phyloP scores from a whole-genome alignment of 176 grass and related monocot species.

The Miscanthus lutarioriparius region DNA sequence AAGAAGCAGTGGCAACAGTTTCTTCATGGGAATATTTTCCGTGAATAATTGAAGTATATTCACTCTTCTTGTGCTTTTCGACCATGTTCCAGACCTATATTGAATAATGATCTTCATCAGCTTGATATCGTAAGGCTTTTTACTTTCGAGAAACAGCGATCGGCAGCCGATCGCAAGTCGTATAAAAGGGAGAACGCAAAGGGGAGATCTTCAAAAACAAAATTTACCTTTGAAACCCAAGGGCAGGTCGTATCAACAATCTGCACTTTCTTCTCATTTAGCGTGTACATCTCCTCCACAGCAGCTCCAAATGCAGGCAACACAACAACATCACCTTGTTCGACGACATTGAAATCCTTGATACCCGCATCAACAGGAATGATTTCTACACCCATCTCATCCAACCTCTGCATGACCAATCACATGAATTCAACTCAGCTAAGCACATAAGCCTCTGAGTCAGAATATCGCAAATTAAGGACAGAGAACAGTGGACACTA shows the following conservation, averaged over 20 bases:
- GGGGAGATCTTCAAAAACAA: neutral
- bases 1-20: slow-evolving; percentile 92
- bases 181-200: slow-evolving; percentile 3
- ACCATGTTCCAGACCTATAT: slow-evolving; percentile 97
- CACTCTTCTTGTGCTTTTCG: slow-evolving; percentile 98
- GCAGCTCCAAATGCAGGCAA: slow-evolving; percentile 94
- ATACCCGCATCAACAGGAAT: slow-evolving; percentile 66
- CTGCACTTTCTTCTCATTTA: slow-evolving; percentile 98
- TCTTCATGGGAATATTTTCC: slow-evolving; percentile 98
- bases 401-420: slow-evolving; percentile 63
- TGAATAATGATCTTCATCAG: neutral
- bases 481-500: neutral
- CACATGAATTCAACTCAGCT: neutral
- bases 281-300: slow-evolving; percentile 92
- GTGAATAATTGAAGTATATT: slow-evolving; percentile 95
- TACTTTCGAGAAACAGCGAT: neutral
- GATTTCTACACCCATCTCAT: slow-evolving; percentile 69
- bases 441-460: neutral
- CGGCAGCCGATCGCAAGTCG: neutral
- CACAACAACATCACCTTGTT: slow-evolving; percentile 83
- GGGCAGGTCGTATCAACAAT: slow-evolving; percentile 98
- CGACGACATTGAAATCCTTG: slow-evolving; percentile 75
- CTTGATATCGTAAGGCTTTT: neutral
- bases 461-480: neutral
- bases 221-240: slow-evolving; percentile 92